phyloP scores from a whole-genome alignment of 2,329 filamentous ascomycete species.

The Colletotrichum godetiae region DNA sequence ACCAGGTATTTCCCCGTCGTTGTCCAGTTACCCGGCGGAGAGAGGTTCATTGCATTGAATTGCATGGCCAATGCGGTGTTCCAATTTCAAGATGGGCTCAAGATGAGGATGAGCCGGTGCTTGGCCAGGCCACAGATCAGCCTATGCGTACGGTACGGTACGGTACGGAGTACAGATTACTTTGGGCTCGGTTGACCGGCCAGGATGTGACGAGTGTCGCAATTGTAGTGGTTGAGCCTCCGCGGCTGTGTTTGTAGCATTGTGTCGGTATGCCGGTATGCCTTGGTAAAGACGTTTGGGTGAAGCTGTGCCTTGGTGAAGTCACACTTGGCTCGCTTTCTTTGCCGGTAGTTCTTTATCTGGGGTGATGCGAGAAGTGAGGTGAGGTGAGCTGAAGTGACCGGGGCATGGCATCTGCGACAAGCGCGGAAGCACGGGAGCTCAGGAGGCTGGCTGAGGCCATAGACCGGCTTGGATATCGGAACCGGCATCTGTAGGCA shows the following conservation, averaged over 20 bases:
- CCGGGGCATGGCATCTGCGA: not conserved
- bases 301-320: not conserved
- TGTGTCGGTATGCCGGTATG: not conserved
- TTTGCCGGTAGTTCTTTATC: not conserved
- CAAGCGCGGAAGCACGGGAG: not conserved
- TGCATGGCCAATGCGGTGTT: slow-evolving; percentile 32
- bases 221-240: not conserved
- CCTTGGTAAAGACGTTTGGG: not conserved
- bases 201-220: not conserved
- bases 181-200: slow-evolving; percentile 7
- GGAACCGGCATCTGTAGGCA: not conserved
- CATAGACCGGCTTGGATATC: not conserved
- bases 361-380: not conserved
- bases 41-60: slow-evolving; percentile 32
- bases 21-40: slow-evolving; percentile 22
- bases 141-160: not conserved
- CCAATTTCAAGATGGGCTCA: slow-evolving; percentile 26
- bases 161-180: not conserved
- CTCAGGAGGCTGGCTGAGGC: not conserved
- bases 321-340: not conserved
- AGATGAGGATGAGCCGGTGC: slow-evolving; percentile 15
- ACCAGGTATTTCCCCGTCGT: slow-evolving; percentile 25
- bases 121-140: slow-evolving; percentile 19
- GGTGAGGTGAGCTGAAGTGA: not conserved
- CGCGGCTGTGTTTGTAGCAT: not conserved